These are phyloP conservation scores for Aethionema arabicum DNA, from an alignment of 345 rosid genomes.

Conservation along the genomic window DNA sequence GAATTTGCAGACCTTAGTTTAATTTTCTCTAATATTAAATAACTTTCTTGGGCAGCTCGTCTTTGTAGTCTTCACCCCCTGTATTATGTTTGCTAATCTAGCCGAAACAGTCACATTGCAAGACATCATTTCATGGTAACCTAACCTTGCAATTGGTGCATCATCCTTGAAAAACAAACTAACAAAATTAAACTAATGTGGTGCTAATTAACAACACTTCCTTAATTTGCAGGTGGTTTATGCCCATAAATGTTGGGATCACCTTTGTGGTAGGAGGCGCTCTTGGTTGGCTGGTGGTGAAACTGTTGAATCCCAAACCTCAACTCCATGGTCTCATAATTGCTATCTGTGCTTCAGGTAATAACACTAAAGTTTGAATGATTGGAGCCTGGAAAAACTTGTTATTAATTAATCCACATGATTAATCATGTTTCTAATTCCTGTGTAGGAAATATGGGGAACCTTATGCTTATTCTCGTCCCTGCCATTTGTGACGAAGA, in stretches of 20 bases:
- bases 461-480: conserved; percentile 69
- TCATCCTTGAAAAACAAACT: neutral
- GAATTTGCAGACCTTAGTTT: neutral
- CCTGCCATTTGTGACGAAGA: conserved; percentile 89
- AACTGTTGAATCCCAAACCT: conserved; percentile 70
- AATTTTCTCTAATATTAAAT: neutral
- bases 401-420: neutral
- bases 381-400: neutral
- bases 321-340: conserved; percentile 81
- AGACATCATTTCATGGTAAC: conserved; percentile 85
- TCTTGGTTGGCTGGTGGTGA: conserved; percentile 87
- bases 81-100: conserved; percentile 79
- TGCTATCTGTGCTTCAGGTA: conserved; percentile 83
- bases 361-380: conserved; percentile 1
- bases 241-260: conserved; percentile 87
- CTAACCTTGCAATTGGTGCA: neutral
- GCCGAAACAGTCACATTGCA: conserved; percentile 81
- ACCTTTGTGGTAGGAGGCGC: conserved; percentile 77
- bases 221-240: conserved; percentile 87
- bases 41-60: conserved; percentile 55
- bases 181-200: neutral
- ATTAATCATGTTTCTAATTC: neutral
- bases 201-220: neutral
- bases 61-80: conserved; percentile 79
- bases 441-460: conserved; percentile 76